phyloP scores from a whole-genome alignment of 805 yeast genomes.

The Barnettozyma botsteinii region DNA sequence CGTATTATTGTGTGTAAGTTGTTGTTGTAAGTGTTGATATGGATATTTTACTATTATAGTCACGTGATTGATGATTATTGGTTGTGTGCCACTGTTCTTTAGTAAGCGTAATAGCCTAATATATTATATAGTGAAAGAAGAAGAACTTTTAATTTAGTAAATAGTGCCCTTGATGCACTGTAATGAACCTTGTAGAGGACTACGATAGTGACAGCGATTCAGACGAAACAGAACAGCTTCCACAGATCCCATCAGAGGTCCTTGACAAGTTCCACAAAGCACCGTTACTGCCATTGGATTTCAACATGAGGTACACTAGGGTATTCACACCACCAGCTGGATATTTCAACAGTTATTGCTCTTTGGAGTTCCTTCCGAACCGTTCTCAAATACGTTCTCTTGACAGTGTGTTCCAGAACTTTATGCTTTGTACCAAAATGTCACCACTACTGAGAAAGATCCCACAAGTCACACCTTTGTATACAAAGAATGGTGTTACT shows the following conservation, averaged over 20 bases:
- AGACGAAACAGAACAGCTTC: not conserved
- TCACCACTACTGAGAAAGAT: slow-evolving; percentile 5
- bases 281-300: slow-evolving; percentile 5
- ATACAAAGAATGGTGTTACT: slow-evolving; percentile 3
- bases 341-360: slow-evolving; percentile 7
- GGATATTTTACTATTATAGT: no score
- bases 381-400: not conserved
- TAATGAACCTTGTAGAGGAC: slow-evolving; percentile 4
- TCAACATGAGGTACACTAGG: slow-evolving; percentile 12
- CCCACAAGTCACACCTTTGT: slow-evolving; percentile 8
- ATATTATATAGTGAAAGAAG: no score
- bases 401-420: not conserved
- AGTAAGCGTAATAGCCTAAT: no score
- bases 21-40: no score
- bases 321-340: slow-evolving; percentile 8
- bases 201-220: slow-evolving; percentile 6
- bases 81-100: no score
- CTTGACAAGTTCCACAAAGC: slow-evolving; percentile 13
- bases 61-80: no score
- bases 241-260: slow-evolving; percentile 4
- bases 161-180: no score
- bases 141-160: no score
- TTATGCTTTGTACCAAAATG: slow-evolving; percentile 6
- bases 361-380: slow-evolving; percentile 10
- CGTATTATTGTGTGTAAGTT: no score